A percentile compares a stretch with the other conserved stretches of the same genome.
These are phyloP conservation scores for Sclerotinia trifoliorum DNA, from an alignment of 2,329 filamentous ascomycete genomes.

Conservation along the genomic window DNA sequence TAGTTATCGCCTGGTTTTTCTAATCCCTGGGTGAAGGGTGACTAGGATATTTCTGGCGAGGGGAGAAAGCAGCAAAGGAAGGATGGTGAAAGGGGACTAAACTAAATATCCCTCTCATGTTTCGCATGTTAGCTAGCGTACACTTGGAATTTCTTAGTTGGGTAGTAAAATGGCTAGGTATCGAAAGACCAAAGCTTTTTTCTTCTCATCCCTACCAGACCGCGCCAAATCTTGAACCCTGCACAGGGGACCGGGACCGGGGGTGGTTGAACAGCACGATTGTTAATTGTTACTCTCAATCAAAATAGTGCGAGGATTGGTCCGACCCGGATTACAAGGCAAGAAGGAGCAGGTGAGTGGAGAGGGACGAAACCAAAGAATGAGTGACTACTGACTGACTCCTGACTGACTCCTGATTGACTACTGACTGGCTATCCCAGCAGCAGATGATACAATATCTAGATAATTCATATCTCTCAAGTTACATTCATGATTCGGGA, in stretches of 20 bases:
- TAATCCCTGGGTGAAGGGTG: too few relatives aligned
- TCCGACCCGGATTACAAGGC: neutral
- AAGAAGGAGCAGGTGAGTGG: neutral
- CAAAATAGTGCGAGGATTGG: slow-evolving; percentile 10
- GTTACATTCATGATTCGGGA: too few relatives aligned
- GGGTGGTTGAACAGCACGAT: slow-evolving; percentile 19
- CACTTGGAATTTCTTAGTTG: neutral
- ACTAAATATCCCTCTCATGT: too few relatives aligned
- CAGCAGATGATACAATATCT: neutral
- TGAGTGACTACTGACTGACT: neutral
- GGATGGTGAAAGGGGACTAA: too few relatives aligned
- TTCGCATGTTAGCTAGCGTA: neutral
- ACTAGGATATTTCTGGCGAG: too few relatives aligned
- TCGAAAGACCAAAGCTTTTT: neutral
- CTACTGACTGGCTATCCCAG: too few relatives aligned
- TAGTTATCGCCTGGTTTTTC: too few relatives aligned
- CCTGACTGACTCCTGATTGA: too few relatives aligned
- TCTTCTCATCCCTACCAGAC: neutral
- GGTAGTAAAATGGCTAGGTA: neutral
- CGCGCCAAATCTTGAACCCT: slow-evolving; percentile 9
- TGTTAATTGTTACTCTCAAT: slow-evolving; percentile 5
- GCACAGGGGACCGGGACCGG: slow-evolving; percentile 13
- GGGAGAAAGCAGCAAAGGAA: too few relatives aligned
- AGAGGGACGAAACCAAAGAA: neutral
- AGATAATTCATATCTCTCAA: too few relatives aligned